phyloP scores from a whole-genome alignment of 345 rosid genomes.

The Viola odorata region DNA sequence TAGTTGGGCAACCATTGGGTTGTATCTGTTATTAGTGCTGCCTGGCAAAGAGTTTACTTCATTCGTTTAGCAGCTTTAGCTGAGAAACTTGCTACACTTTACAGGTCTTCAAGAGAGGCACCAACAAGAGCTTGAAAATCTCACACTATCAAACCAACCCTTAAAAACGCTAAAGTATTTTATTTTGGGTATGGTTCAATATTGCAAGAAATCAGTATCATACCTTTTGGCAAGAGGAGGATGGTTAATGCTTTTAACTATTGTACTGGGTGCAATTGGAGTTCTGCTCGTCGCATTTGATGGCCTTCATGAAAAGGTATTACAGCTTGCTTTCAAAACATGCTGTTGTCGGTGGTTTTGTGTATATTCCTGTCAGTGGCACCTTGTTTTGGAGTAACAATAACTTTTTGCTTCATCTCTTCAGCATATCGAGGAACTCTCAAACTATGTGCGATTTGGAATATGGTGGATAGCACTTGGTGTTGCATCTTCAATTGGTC shows the following conservation, averaged over 20 bases:
- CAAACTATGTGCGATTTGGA: constrained; percentile 55
- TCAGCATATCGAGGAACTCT: constrained; percentile 83
- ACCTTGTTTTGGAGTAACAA: too few species aligned
- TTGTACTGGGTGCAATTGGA: constrained; percentile 30
- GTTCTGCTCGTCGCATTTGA: constrained; percentile 66
- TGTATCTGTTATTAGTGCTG: too few species aligned
- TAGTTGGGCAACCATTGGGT: too few species aligned
- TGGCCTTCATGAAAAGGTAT: constrained; percentile 88
- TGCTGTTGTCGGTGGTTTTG: not conserved
- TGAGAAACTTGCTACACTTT: constrained; percentile 8
- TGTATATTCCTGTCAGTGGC: not conserved
- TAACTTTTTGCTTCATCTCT: constrained; percentile 5
- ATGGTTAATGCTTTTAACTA: constrained; percentile 55
- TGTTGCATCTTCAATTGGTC: constrained; percentile 98
- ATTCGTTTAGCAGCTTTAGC: not conserved
- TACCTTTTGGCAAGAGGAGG: constrained; percentile 71
- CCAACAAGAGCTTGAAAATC: constrained; percentile 59
- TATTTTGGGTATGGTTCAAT: constrained; percentile 50
- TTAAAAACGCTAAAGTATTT: constrained; percentile 68
- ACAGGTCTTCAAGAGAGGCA: constrained; percentile 60
- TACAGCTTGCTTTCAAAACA: not conserved
- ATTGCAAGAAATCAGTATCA: constrained; percentile 35
- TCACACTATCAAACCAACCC: constrained; percentile 67
- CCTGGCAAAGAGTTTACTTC: too few species aligned
- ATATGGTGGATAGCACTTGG: constrained; percentile 98